phyloP scores from a whole-genome alignment of 2,329 filamentous ascomycete genomes.

The Rhynchosporium secalis region DNA sequence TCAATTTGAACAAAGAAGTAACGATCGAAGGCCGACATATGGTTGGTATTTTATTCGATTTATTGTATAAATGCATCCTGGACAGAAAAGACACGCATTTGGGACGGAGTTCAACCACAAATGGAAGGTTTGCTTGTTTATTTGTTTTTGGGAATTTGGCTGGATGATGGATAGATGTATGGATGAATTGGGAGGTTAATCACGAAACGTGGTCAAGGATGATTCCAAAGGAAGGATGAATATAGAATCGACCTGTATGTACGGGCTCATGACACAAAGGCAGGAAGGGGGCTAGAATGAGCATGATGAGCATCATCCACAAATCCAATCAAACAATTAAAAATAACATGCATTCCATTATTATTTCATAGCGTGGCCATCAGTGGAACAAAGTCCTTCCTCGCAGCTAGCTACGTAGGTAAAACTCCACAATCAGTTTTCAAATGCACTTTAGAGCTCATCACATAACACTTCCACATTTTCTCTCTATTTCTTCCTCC shows the following conservation, averaged over 20 bases:
- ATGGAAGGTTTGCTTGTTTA: conserved; percentile 11
- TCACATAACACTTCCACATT: neutral
- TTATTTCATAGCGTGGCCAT: neutral
- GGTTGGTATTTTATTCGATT: conserved; percentile 15
- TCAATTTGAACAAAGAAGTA: conserved; percentile 14
- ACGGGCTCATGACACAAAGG: conserved; percentile 9
- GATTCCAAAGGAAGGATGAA: neutral
- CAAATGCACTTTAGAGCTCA: neutral
- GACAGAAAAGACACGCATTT: conserved; percentile 25
- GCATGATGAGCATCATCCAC: conserved; percentile 15
- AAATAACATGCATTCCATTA: neutral
- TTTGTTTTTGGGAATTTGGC: conserved; percentile 18
- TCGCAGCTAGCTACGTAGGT: neutral
- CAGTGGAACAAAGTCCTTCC: neutral
- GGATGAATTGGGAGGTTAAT: conserved; percentile 21
- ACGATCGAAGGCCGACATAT: neutral
- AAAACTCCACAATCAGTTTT: neutral
- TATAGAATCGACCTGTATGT: conserved; percentile 11
- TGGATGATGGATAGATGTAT: conserved; percentile 11
- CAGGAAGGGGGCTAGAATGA: conserved; percentile 9
- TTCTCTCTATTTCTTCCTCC: conserved; percentile 46
- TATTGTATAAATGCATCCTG: conserved; percentile 29
- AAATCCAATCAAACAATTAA: conserved; percentile 8
- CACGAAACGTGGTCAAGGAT: conserved; percentile 11
- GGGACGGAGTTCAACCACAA: conserved; percentile 30